Evolutionary conservation across 495 filamentous ascomycete genomes (phyloP), one percentile per base, ranked within the genome.

Genomic region (Neurospora sp.): DNA sequence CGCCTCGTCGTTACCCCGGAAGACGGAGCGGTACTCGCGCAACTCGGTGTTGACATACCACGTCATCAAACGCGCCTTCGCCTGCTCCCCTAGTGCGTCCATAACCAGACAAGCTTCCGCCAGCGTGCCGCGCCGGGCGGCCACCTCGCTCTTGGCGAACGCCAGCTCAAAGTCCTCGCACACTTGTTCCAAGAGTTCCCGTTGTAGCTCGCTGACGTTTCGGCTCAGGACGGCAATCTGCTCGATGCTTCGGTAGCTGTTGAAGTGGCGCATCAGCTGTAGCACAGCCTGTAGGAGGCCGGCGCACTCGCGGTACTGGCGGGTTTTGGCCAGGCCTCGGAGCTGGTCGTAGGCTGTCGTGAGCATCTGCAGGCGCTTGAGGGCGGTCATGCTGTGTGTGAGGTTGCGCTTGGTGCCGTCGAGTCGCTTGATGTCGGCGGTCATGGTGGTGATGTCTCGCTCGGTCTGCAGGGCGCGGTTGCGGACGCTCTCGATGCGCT

Each of bases 21-120:
- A 99, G 4, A 99, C 91, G 80, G 97, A 93, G 40, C 96, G 88
- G 79, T 99, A 99, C 82, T 99, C 96, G 44, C 96, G 89, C 73
- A 99, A 85, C 84, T 98, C 93, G 11, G 96, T 97, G 78, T 99
- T 99, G 83, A 96, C 95, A 79, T 99, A 99, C 96, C 96, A 99
- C 35, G 91, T 96, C 75, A 98, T 87, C 35, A 99, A 82, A 72
- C 96, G 86, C 3, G 92, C 87, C 76, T 91, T 88, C 49, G 96
- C 95, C 80, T 92, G 91, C 5, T 98, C 96, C 6, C 96, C 96
- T 69, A 99, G 84, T 44, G 96, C 93, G 86, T 99, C 96, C 89
- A 97, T 96, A 60, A 98, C 95, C 75, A 90, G 85, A 80, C 96
- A 99, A 10, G 93, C 93, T 82, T 99, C 96, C 23, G 90, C 85